Percentiles rank a stretch among this genome's conserved stretches.
Conservation (phyloP, 1,284 basidiomycete genomes). For the Tranzscheliella williamsii region DNA sequence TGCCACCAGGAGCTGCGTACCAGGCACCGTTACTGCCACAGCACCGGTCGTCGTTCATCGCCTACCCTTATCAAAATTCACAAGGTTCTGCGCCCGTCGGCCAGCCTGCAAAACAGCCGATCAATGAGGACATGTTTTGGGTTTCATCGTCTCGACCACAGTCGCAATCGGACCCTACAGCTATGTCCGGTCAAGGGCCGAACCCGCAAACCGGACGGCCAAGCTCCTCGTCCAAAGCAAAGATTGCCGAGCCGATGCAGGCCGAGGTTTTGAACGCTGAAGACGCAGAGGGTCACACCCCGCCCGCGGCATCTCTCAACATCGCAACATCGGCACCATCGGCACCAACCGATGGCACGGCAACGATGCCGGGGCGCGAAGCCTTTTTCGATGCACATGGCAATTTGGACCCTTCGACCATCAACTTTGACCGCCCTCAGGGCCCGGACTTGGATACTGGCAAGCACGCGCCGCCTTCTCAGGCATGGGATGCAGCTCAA, state of each 20-base stretch:
- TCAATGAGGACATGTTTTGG: conserved; percentile 36
- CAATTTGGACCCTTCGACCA: conserved; percentile 6
- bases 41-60: conserved; percentile 2
- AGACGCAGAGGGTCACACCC: conserved; percentile 10
- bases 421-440: conserved; percentile 17
- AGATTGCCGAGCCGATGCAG: conserved; percentile 35
- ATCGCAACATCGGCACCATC: not conserved
- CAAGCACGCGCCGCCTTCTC: not conserved
- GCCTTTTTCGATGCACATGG: conserved; percentile 15
- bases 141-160: conserved; percentile 25
- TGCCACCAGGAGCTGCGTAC: conserved; percentile 26
- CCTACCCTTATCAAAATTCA: not conserved
- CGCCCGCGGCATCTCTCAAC: not conserved
- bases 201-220: not conserved
- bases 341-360: too few relatives aligned
- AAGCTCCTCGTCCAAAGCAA: conserved; percentile 6
- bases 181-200: not conserved
- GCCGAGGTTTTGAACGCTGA: conserved; percentile 32
- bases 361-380: too few relatives aligned
- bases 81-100: conserved; percentile 1
- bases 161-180: conserved; percentile 3
- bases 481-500: conserved; percentile 32
- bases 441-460: not conserved
- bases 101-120: too few relatives aligned
- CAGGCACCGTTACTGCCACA: conserved; percentile 25